Evolutionary conservation across 768 basidiomycete species (phyloP).

Genomic region (Lanmaoa rubissima): DNA sequence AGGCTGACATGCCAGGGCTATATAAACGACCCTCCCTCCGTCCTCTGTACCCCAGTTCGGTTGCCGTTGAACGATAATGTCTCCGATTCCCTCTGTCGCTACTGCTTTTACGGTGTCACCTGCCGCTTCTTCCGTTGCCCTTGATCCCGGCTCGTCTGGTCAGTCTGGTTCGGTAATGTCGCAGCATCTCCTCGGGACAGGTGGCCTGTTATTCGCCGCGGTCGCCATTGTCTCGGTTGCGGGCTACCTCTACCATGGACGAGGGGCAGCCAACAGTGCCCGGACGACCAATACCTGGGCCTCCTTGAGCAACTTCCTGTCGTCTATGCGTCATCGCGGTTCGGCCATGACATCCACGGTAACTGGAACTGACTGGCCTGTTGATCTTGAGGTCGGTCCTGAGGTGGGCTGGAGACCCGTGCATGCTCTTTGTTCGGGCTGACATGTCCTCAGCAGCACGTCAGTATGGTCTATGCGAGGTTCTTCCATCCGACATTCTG

Average conservation of each 20-base stretch:
- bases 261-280: neutral
- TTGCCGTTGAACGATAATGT: slow-evolving; percentile 12
- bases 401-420: slow-evolving; percentile 1
- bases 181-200: slow-evolving; percentile 6
- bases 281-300: slow-evolving; percentile 4
- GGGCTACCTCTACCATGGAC: slow-evolving; percentile 17
- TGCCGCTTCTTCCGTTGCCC: slow-evolving; percentile 1
- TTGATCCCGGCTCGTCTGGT: neutral
- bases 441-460: slow-evolving; percentile 6
- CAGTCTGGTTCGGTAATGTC: neutral
- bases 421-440: neutral
- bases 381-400: slow-evolving; percentile 10
- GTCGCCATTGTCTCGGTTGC: slow-evolving; percentile 13
- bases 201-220: slow-evolving; percentile 15
- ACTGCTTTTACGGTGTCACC: slow-evolving; percentile 1
- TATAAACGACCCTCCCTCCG: slow-evolving; percentile 2
- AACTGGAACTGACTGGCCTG: neutral
- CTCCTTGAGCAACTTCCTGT: slow-evolving; percentile 3
- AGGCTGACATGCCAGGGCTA: slow-evolving; percentile 3
- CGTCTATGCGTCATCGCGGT: slow-evolving; percentile 5
- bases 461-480: slow-evolving; percentile 22
- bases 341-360: neutral
- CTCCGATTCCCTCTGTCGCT: slow-evolving; percentile 15
- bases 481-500: slow-evolving; percentile 23
- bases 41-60: neutral